Evolutionary conservation across 2,329 filamentous ascomycete genomes (phyloP).

Genomic region (Botrytis medusae): DNA sequence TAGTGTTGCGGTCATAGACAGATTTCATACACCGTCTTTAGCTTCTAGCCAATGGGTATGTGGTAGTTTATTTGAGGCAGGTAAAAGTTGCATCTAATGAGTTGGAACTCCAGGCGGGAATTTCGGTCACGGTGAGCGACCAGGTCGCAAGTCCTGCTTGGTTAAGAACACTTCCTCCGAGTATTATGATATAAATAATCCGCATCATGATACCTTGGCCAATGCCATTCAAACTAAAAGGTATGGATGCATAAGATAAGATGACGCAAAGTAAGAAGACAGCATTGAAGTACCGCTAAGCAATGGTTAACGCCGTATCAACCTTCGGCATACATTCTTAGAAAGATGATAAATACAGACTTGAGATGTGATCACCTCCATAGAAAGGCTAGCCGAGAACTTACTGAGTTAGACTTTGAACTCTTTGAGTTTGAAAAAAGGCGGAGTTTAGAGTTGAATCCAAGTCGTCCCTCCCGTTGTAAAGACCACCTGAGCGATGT

Average conservation of each 20-base stretch:
- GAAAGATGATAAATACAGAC: no score
- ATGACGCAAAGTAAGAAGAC: background rate
- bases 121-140: background rate
- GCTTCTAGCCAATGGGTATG: background rate
- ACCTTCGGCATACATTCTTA: background rate
- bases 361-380: background rate
- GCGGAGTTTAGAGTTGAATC: background rate
- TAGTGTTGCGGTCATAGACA: background rate
- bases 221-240: background rate
- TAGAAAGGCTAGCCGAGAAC: no score
- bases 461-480: no score
- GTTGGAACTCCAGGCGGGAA: background rate
- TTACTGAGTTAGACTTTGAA: background rate
- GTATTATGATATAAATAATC: background rate
- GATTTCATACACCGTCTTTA: background rate
- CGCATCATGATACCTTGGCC: no score
- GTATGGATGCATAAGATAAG: background rate
- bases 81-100: background rate
- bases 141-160: background rate
- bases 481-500: background rate
- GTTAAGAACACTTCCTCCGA: background rate
- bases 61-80: background rate
- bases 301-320: background rate
- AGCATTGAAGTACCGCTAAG: background rate
- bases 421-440: background rate